phyloP scores from a whole-genome alignment of 352 stramenopile species.

The Phytophthora sp. region DNA sequence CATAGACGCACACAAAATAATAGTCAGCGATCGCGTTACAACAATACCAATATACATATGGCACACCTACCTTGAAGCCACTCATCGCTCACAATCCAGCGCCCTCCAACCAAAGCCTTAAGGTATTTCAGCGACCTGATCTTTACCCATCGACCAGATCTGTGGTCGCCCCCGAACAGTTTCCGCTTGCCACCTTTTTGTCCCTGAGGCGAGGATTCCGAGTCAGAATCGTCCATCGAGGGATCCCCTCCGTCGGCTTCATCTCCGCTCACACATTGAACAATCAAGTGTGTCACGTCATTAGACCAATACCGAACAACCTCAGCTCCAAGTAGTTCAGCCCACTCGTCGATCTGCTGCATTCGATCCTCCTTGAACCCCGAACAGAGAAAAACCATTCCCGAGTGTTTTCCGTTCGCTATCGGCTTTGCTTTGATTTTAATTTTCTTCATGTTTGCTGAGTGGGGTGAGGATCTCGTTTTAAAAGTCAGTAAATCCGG shows the following conservation, averaged over 20 bases:
- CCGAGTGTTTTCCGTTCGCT: constrained; percentile 26
- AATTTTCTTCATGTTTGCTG: constrained; percentile 7
- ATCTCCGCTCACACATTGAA: constrained; percentile 70
- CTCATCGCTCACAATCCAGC: constrained; percentile 86
- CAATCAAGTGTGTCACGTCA: constrained; percentile 83
- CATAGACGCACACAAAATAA: neutral
- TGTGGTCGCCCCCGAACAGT: constrained; percentile 50
- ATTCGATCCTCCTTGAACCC: constrained; percentile 54
- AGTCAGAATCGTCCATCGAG: constrained; percentile 34
- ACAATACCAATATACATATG: neutral
- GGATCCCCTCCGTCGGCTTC: constrained; percentile 32
- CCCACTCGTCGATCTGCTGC: constrained; percentile 55
- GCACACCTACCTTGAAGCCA: constrained; percentile 77
- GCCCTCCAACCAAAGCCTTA: constrained; percentile 75
- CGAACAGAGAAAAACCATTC: constrained; percentile 67
- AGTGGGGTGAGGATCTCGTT: constrained; percentile 16
- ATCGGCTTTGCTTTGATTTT: constrained; percentile 30
- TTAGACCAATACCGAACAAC: constrained; percentile 60
- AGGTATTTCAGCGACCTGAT: constrained; percentile 89
- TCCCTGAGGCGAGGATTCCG: constrained; percentile 10
- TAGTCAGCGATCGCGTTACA: constrained; percentile 7
- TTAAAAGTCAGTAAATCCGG: constrained; percentile 18
- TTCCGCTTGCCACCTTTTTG: constrained; percentile 48
- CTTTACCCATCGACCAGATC: constrained; percentile 74
- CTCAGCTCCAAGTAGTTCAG: constrained; percentile 45